Conservation (phyloP, 2,329 filamentous ascomycete species). For the Epichloe elymi region DNA sequence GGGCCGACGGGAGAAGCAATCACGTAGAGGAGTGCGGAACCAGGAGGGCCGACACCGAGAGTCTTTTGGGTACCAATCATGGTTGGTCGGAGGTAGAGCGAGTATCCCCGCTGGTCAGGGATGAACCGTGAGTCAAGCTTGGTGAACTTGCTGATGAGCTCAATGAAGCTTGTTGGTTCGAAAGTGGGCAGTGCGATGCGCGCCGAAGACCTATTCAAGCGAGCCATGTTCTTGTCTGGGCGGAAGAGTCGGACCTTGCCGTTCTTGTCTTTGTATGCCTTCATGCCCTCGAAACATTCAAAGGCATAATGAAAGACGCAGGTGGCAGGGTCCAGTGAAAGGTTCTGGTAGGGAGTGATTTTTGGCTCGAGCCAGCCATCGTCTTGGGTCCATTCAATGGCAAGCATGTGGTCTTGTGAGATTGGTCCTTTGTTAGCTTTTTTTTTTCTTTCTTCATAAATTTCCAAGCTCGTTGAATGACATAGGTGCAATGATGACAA, state of each 20-base stretch:
- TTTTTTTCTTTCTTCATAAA: background rate
- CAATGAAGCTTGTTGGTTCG: slow-evolving; percentile 57
- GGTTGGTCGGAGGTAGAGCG: slow-evolving; percentile 86
- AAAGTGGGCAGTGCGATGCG: slow-evolving; percentile 91
- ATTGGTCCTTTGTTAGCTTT: background rate
- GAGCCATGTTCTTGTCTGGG: slow-evolving; percentile 90
- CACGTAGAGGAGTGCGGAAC: slow-evolving; percentile 81
- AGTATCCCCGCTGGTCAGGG: slow-evolving; percentile 75
- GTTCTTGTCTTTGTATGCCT: slow-evolving; percentile 83
- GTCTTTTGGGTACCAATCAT: slow-evolving; percentile 96
- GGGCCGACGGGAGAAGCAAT: slow-evolving; percentile 95
- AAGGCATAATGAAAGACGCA: slow-evolving; percentile 99
- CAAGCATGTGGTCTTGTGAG: slow-evolving; percentile 84
- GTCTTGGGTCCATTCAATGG: slow-evolving; percentile 78
- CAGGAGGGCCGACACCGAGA: slow-evolving; percentile 82
- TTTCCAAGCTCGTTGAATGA: background rate
- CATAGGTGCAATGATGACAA: background rate
- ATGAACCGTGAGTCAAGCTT: slow-evolving; percentile 82
- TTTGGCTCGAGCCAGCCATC: slow-evolving; percentile 72
- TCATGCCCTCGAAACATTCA: slow-evolving; percentile 98
- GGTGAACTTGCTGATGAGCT: slow-evolving; percentile 69
- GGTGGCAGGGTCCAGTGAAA: slow-evolving; percentile 87
- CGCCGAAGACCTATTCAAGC: slow-evolving; percentile 80
- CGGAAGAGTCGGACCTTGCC: slow-evolving; percentile 79
- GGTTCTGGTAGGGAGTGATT: slow-evolving; percentile 92